phyloP scores from a whole-genome alignment of 2,329 filamentous ascomycete genomes.

The Curvularia lunata region DNA sequence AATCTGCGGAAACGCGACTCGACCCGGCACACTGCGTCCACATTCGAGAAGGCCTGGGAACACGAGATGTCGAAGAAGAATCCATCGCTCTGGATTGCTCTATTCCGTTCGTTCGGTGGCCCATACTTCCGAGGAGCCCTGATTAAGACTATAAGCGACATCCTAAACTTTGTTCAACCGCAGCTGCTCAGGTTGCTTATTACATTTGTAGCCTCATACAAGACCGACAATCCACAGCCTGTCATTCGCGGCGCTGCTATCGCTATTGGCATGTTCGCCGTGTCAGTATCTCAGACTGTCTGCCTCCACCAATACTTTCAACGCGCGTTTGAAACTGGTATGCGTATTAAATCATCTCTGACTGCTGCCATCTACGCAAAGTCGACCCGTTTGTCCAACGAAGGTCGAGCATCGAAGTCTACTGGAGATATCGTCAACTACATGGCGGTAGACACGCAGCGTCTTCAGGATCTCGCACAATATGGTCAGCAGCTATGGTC shows the following conservation, averaged over 20 bases:
- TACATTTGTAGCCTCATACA: slow-evolving; percentile 80
- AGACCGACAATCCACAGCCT: slow-evolving; percentile 69
- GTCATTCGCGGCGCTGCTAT: slow-evolving; percentile 85
- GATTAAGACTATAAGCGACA: slow-evolving; percentile 89
- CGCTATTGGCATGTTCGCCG: slow-evolving; percentile 87
- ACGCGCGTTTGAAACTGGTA: slow-evolving; percentile 89
- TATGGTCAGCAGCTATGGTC: slow-evolving; percentile 97
- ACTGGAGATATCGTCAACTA: slow-evolving; percentile 99
- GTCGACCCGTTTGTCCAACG: slow-evolving; percentile 86
- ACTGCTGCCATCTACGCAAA: slow-evolving; percentile 93
- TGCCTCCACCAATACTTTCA: slow-evolving; percentile 99
- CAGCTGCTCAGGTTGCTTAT: slow-evolving; percentile 88
- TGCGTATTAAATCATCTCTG: slow-evolving; percentile 92
- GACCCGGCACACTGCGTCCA: slow-evolving; percentile 72
- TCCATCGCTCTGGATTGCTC: slow-evolving; percentile 84
- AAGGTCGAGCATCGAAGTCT: slow-evolving; percentile 84
- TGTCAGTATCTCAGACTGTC: slow-evolving; percentile 84
- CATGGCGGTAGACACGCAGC: slow-evolving; percentile 98
- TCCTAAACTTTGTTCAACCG: slow-evolving; percentile 86
- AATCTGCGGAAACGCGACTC: slow-evolving; percentile 81
- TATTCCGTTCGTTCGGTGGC: slow-evolving; percentile 83
- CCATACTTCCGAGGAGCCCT: slow-evolving; percentile 81
- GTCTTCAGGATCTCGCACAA: slow-evolving; percentile 91
- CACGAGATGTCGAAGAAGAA: slow-evolving; percentile 72
- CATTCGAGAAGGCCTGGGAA: slow-evolving; percentile 78